A percentile compares a stretch with the other conserved stretches of the same genome.
phyloP scores from a whole-genome alignment of 2,329 filamentous ascomycete species.

The Monosporascus sp. region DNA sequence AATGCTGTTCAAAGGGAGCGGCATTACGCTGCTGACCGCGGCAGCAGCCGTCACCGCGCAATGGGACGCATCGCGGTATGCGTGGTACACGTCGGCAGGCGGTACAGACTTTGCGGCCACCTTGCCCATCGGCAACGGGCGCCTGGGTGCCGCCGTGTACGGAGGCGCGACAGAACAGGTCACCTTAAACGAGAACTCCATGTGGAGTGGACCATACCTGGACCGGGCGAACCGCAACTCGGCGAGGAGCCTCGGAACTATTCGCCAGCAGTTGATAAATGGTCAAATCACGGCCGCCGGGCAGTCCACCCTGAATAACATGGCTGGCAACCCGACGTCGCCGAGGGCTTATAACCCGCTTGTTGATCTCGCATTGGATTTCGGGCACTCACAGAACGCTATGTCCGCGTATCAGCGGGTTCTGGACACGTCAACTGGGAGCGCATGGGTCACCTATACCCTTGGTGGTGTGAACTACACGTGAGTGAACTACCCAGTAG shows the following conservation, averaged over 20 bases:
- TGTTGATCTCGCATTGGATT: conserved; percentile 31
- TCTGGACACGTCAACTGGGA: conserved; percentile 33
- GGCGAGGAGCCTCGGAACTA: conserved; percentile 24
- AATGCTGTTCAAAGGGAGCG: too few species aligned
- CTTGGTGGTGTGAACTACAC: conserved; percentile 24
- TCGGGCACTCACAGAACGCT: conserved; percentile 25
- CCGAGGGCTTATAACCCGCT: conserved; percentile 34
- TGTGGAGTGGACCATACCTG: conserved; percentile 39
- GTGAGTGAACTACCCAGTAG: conserved; percentile 1
- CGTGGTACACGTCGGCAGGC: conserved; percentile 13
- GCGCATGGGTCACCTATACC: conserved; percentile 32
- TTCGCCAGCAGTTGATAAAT: conserved; percentile 31
- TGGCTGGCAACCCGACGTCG: conserved; percentile 32
- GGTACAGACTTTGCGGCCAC: conserved; percentile 23
- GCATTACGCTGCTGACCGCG: too few species aligned
- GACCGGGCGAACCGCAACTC: conserved; percentile 36
- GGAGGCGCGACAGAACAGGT: conserved; percentile 17
- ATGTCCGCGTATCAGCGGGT: conserved; percentile 31
- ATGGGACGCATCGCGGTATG: conserved; percentile 10
- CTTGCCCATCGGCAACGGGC: conserved; percentile 45
- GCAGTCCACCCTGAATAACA: conserved; percentile 26
- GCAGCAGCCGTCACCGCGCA: neutral
- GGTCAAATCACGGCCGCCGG: conserved; percentile 33
- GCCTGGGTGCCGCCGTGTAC: conserved; percentile 36
- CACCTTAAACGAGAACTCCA: too few species aligned